Conservation (phyloP, 1,139 yeast genomes). For the Lodderomyces elongisporus region DNA sequence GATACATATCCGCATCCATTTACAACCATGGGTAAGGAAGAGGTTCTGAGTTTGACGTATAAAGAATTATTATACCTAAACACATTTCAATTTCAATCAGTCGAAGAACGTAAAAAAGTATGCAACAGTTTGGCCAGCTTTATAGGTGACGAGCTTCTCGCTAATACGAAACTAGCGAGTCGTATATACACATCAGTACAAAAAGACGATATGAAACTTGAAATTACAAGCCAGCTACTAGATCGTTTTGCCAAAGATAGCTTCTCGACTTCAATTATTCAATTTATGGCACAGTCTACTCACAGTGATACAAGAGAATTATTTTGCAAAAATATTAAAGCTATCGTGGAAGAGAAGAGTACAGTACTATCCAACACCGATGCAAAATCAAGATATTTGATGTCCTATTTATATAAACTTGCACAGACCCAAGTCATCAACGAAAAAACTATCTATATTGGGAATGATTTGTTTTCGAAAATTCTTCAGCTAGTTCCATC, state of each 20-base stretch:
- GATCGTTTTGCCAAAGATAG: neutral
- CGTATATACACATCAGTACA: neutral
- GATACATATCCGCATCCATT: neutral
- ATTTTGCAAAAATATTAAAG: too few relatives aligned
- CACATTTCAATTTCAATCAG: neutral
- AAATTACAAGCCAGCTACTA: neutral
- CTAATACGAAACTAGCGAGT: neutral
- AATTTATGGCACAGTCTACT: neutral
- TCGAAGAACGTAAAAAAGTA: neutral
- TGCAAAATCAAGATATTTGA: neutral
- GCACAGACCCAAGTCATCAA: constrained; percentile 25
- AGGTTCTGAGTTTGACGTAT: neutral
- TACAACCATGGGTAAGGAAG: neutral
- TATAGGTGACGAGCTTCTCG: too few relatives aligned
- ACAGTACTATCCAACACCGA: too few relatives aligned
- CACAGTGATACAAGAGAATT: neutral
- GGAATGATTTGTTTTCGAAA: constrained; percentile 15
- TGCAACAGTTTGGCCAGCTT: neutral
- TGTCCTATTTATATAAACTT: constrained; percentile 6
- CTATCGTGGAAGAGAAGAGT: neutral
- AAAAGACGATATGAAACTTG: neutral
- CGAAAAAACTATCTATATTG: constrained; percentile 20
- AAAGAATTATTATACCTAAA: neutral
- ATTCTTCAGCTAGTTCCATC: constrained; percentile 20
- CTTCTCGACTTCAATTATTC: neutral